Conservation (phyloP, 345 rosid genomes). For the Salix udensis region DNA sequence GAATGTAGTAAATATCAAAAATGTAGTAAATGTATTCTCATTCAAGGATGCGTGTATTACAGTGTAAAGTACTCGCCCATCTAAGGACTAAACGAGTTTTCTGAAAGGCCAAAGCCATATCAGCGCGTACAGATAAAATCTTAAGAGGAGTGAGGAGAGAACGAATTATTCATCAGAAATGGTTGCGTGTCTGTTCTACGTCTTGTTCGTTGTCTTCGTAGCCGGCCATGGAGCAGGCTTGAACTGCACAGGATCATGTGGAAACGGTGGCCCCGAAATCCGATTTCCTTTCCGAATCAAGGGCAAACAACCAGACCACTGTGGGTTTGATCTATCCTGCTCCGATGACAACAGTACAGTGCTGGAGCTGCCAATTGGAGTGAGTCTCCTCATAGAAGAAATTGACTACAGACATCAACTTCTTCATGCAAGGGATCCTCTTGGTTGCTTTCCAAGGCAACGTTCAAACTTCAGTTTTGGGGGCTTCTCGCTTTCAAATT, state of each 20-base stretch:
- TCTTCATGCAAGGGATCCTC: neutral
- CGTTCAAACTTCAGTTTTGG: neutral
- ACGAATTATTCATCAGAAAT: no score
- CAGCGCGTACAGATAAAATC: no score
- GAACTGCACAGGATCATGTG: neutral
- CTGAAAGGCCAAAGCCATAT: no score
- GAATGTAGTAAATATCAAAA: no score
- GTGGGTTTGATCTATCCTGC: conserved; percentile 24
- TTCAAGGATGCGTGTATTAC: no score
- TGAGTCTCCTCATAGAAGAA: neutral
- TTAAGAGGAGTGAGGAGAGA: no score
- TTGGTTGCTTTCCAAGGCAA: neutral
- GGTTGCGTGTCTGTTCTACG: no score
- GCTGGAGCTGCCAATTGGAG: conserved; percentile 15
- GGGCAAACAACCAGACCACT: neutral
- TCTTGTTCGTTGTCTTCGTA: neutral
- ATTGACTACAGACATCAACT: conserved; percentile 12
- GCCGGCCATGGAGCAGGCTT: neutral
- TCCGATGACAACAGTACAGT: conserved; percentile 9
- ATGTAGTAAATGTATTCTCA: no score
- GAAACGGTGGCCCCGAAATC: neutral
- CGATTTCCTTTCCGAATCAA: conserved; percentile 14
- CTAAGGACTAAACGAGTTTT: no score
- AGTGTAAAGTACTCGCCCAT: no score
- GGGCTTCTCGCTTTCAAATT: conserved; percentile 2